Evolutionary conservation across 305 asterid genomes (phyloP), one percentile per base, ranked within the genome.

Genomic region (Fraxinus sp.): DNA sequence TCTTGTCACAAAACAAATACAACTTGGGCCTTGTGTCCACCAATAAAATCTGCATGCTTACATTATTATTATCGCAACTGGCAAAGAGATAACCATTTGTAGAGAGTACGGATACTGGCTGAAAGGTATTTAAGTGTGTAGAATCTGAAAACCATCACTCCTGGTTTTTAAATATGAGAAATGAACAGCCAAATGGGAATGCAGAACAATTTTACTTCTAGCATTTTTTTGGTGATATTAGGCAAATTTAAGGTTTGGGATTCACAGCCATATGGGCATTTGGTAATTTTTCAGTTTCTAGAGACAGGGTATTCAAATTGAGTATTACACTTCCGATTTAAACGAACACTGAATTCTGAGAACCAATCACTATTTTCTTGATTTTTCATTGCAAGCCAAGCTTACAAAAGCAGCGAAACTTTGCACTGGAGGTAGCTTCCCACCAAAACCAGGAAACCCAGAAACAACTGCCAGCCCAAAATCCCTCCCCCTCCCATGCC

Each of bases 41-140:
- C 87, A 81, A 81, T 75, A 81, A 74, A 80, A 84, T 89, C 96
- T 91, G 94, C 90, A 89, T 86, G 90, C 91, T 87, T 70, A 85
- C 83, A 92, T 77, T 80, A 89, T 84, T 78, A 87, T 86, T 82
- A 88, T 83, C 88, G 83, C 81, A 84, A 86, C 85, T 78, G 85
- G 86, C 82, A 88, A 85, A 79, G 87, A 75, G 84, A 81, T 80
- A 89, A 86, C 83, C 87, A 88, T 84, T 87, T 88, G 89, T 84
- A 86, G 84, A 85, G 85, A 81, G 86, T 81, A 86, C 64, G 87
- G 91, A 72, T 81, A 85, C n/a, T 83, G 85, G 83, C 87, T 85
- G 87, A 87, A 81, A 87, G 88, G 89, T 82, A 81, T 84, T 81
- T 86, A 84, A 81, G 83, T 73, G 78, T 64, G 85, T 83, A 52